Conservation (phyloP, 2,329 filamentous ascomycete genomes). For the Alternaria triticina region DNA sequence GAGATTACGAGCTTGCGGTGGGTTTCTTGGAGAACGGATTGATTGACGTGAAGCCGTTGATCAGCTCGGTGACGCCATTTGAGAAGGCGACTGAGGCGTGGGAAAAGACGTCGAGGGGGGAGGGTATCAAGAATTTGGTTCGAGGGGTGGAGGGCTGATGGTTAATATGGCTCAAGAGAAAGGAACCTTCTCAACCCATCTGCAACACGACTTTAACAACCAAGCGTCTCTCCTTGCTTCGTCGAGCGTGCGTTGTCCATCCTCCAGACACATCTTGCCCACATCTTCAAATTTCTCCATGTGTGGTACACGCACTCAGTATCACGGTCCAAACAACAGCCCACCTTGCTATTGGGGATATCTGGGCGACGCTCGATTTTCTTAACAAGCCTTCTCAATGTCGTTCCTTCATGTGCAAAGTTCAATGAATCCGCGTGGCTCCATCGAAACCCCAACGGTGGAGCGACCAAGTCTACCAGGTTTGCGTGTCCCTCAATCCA, state of each 20-base stretch:
- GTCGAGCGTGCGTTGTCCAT: background rate
- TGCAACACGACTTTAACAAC: background rate
- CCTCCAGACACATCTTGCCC: background rate
- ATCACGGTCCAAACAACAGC: background rate
- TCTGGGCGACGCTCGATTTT: background rate
- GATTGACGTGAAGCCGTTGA: constrained; percentile 35
- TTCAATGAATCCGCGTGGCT: background rate
- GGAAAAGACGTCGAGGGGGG: constrained; percentile 39
- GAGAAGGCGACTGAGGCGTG: constrained; percentile 39
- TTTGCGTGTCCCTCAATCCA: background rate
- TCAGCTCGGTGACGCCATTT: constrained; percentile 39
- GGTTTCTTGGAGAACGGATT: constrained; percentile 27
- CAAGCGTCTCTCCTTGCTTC: background rate
- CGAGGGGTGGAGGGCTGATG: constrained; percentile 30
- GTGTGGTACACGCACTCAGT: background rate
- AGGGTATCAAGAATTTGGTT: constrained; percentile 46
- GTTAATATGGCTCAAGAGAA: background rate
- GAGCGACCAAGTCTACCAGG: background rate
- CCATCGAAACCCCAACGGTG: background rate
- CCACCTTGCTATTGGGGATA: too few species aligned
- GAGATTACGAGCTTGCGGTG: constrained; percentile 43
- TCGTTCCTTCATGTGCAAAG: too few species aligned
- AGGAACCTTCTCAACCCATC: background rate
- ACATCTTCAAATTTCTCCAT: background rate
- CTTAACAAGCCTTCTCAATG: background rate